Conservation (phyloP, 2,329 filamentous ascomycete genomes). For the Atkinsonella hypoxylon region DNA sequence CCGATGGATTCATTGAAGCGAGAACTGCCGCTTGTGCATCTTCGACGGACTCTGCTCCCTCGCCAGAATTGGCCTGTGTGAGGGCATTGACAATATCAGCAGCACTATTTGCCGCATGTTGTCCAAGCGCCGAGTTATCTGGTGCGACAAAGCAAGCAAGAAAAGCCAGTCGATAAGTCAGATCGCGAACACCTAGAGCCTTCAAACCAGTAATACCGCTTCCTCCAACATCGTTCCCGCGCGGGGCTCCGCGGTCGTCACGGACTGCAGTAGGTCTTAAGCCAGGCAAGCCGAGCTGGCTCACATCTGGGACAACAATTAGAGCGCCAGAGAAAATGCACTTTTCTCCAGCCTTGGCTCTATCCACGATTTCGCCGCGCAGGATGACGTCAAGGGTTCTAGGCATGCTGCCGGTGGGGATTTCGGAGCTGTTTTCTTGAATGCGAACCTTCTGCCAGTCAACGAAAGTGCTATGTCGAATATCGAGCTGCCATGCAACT, state of each 20-base stretch:
- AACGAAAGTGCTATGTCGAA: constrained; percentile 91
- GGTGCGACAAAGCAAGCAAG: constrained; percentile 92
- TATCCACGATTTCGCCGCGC: constrained; percentile 92
- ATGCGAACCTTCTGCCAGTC: constrained; percentile 99
- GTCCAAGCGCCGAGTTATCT: constrained; percentile 70
- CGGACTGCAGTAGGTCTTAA: constrained; percentile 71
- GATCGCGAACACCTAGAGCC: constrained; percentile 81
- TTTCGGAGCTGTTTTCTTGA: constrained; percentile 96
- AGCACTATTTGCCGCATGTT: constrained; percentile 49
- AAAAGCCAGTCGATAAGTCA: constrained; percentile 95
- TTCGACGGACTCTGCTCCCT: constrained; percentile 61
- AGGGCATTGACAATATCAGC: constrained; percentile 77
- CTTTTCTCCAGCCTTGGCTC: constrained; percentile 94
- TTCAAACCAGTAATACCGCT: constrained; percentile 81
- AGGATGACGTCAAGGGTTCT: constrained; percentile 95
- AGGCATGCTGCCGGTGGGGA: constrained; percentile 97
- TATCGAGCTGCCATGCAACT: constrained; percentile 90
- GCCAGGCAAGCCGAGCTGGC: constrained; percentile 83
- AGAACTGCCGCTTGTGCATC: constrained; percentile 81
- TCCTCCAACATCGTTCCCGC: constrained; percentile 70
- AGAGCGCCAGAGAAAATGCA: constrained; percentile 95
- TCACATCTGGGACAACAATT: constrained; percentile 94
- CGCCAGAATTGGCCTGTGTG: constrained; percentile 48
- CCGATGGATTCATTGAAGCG: constrained; percentile 69
- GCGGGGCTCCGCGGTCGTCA: constrained; percentile 61